Conservation (phyloP, 1,284 basidiomycete genomes). For the Pisolithus thermaeus region DNA sequence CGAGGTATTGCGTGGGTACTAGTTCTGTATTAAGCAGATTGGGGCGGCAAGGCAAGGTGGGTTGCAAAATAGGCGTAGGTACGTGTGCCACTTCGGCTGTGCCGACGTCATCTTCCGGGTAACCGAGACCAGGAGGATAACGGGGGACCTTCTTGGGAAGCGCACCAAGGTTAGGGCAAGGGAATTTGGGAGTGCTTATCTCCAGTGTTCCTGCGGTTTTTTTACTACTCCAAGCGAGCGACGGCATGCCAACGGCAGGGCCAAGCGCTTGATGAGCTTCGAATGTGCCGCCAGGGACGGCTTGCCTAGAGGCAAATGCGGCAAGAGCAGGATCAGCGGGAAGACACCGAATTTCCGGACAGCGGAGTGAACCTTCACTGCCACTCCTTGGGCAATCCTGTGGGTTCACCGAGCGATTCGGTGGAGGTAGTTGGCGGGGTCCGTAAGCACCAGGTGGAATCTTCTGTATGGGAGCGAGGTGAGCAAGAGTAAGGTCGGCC, state of each 20-base stretch:
- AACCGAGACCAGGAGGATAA: slow-evolving; percentile 4
- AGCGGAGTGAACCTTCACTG: neutral
- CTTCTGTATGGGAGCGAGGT: neutral
- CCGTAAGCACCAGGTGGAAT: neutral
- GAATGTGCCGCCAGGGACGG: neutral
- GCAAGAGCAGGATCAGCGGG: neutral
- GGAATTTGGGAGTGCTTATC: neutral
- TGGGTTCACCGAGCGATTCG: neutral
- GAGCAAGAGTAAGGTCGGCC: neutral
- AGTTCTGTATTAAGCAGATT: neutral
- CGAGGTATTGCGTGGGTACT: neutral
- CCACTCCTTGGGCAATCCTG: neutral
- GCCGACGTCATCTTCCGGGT: neutral
- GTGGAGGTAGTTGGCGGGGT: neutral
- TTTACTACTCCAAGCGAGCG: neutral
- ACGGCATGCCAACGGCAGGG: neutral
- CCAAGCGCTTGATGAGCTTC: neutral
- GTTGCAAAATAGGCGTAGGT: neutral
- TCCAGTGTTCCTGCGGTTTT: neutral
- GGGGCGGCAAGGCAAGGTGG: neutral
- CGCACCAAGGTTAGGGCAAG: neutral
- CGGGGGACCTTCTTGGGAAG: neutral
- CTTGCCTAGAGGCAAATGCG: neutral
- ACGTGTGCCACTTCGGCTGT: neutral
- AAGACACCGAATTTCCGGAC: neutral